Conservation (phyloP, 129 eudicot species). For the Helianthus tuberosus region DNA sequence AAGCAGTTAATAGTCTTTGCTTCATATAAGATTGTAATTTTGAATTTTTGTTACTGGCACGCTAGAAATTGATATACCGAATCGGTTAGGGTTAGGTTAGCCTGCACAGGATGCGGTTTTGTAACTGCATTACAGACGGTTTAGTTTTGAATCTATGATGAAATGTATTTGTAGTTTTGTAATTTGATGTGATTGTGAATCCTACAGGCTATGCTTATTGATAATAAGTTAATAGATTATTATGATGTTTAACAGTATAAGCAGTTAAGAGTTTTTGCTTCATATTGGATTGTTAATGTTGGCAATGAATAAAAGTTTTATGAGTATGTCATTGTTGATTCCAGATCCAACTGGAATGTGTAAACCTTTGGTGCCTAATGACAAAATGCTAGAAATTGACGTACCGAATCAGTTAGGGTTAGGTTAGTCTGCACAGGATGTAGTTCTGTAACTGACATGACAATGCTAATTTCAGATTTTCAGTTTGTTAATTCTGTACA, state of each 20-base stretch:
- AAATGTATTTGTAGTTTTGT: not conserved
- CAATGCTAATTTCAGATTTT: too few relatives aligned
- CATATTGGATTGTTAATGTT: not conserved
- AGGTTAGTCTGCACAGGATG: conserved; percentile 18
- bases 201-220: conserved; percentile 15
- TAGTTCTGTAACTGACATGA: not conserved
- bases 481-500: too few relatives aligned
- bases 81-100: conserved; percentile 21
- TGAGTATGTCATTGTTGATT: conserved; percentile 13
- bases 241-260: not conserved
- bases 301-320: not conserved
- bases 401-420: conserved; percentile 18
- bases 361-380: conserved; percentile 9
- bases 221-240: not conserved
- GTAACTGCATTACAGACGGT: conserved; percentile 6
- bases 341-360: not conserved
- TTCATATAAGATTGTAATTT: not conserved
- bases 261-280: conserved; percentile 2
- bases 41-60: not conserved
- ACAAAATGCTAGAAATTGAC: conserved; percentile 2
- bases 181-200: not conserved
- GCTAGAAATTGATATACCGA: not conserved
- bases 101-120: conserved; percentile 7
- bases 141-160: conserved; percentile 2
- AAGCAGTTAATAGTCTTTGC: conserved; percentile 4